Base-by-base conservation (phyloP, 129 eudicot genomes). In the Mikania micrantha region DNA sequence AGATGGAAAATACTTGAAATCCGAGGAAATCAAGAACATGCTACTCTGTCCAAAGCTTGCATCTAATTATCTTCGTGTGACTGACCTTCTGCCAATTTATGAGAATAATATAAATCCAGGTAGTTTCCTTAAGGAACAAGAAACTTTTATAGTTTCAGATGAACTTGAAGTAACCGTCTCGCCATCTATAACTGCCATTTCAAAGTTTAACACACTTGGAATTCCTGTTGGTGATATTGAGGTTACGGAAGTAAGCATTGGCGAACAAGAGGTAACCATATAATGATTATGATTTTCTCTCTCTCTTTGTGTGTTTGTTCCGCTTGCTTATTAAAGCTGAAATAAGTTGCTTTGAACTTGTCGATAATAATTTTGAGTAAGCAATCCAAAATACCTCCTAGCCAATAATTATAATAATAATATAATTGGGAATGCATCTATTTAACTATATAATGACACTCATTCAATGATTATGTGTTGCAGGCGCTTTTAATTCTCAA, bases 241-340 rank as follows among this genome's bases (percentile, higher is more conserved):
- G 69, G 78, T 73, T 52, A 32, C 40, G 64, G 86, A 63, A 71
- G 67, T 69, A 48, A 70, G 28, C 63, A 60, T 82, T n/a, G 78
- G 79, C 54, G 67, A 35, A 45, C 72, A 63, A 39, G 82, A 81
- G 80, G 86, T 81, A 77, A 54, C 5, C 29, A 39, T 17, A 27
- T 21, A 27, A 28, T 28, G 32, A 28, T 28, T 28, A 28, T 28
- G 32, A 28, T 28, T 28, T 0, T 4, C n/a, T n/a, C n/a, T n/a
- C n/a, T n/a, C n/a, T n/a, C n/a, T n/a, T 47, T 47, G 9, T 16
- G 24, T 9, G 53, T 22, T 9, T 47, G 53, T 16, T 17, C 17
- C 10, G 19, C 7, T 52, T 52, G 28, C n/a, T 22, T 52, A 42
- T 28, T 28, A 28, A 28, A 28, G 4, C 32, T 28, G 32, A 28